Percentiles rank a stretch among this genome's conserved stretches.
Evolutionary conservation across 139 green algal genomes (phyloP).

Genomic region (Monoraphidium neglectum): DNA sequence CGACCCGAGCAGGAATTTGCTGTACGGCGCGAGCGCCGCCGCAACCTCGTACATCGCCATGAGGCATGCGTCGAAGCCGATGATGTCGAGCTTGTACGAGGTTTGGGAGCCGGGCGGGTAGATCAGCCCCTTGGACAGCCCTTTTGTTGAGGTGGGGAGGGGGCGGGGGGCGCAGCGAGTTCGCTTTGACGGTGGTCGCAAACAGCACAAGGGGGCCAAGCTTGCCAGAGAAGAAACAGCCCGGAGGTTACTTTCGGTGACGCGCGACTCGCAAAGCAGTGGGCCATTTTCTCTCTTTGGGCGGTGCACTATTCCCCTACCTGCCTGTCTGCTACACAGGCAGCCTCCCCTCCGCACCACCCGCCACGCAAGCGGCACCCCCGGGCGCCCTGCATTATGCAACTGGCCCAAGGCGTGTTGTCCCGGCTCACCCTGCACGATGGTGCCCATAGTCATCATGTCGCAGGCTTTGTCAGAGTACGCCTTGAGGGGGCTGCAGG

Average conservation of each 20-base stretch:
- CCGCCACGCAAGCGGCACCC: no score
- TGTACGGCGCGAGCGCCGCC: conserved; percentile 17
- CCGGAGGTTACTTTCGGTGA: no score
- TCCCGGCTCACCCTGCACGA: conserved; percentile 15
- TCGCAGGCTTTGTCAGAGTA: conserved; percentile 24
- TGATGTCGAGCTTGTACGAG: conserved; percentile 40
- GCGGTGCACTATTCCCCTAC: no score
- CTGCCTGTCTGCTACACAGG: no score
- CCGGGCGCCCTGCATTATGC: no score
- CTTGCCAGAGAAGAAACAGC: no score
- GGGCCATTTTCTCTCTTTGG: no score
- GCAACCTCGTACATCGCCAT: conserved; percentile 46
- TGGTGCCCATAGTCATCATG: conserved; percentile 23
- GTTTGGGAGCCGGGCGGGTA: background rate
- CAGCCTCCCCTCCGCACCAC: no score
- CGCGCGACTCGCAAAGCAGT: no score
- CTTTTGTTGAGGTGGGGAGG: conserved; percentile 16
- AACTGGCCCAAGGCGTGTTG: no score
- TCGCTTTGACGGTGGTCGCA: no score
- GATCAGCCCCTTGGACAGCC: conserved; percentile 2
- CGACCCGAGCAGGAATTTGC: conserved; percentile 21
- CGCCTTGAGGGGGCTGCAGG: conserved; percentile 12
- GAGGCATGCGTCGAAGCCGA: conserved; percentile 59
- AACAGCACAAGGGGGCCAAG: no score
- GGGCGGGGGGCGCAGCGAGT: background rate